Percentiles rank a stretch among this genome's conserved stretches.
These are phyloP conservation scores for Patellifolia procumbens DNA, from an alignment of 179 eudicot species.

Conservation along the genomic window DNA sequence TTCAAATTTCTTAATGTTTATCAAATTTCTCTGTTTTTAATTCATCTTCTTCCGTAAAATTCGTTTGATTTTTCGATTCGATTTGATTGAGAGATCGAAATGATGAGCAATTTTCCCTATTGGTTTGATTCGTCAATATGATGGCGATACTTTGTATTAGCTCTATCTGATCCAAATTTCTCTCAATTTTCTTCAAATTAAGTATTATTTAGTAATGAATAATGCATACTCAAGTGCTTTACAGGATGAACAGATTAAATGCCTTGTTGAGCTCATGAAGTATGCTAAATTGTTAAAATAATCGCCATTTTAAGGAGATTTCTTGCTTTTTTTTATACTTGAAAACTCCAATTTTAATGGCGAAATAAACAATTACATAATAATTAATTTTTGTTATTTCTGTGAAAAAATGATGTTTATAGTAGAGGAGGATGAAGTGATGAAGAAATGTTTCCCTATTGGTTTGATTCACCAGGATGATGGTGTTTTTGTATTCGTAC, in stretches of 20 bases:
- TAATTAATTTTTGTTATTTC: neutral
- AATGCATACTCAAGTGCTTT: conserved; percentile 30
- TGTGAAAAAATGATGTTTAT: no score
- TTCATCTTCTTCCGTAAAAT: neutral
- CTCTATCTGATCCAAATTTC: conserved; percentile 29
- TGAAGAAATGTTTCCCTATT: conserved; percentile 33
- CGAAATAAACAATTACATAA: conserved; percentile 19
- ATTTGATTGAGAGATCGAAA: conserved; percentile 5
- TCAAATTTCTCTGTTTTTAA: neutral
- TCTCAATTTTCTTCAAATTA: neutral
- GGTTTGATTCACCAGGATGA: conserved; percentile 44
- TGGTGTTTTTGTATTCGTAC: conserved; percentile 43
- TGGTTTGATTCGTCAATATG: conserved; percentile 46
- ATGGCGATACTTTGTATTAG: conserved; percentile 37
- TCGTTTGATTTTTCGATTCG: neutral
- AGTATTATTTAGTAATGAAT: neutral
- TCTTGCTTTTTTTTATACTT: conserved; percentile 1
- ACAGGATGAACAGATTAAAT: neutral
- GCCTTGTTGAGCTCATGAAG: conserved; percentile 25
- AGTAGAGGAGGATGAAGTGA: conserved; percentile 26
- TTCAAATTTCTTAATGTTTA: neutral
- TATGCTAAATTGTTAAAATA: conserved; percentile 16
- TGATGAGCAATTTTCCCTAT: conserved; percentile 31
- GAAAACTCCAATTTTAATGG: conserved; percentile 7
- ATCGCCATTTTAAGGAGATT: conserved; percentile 14